Conservation (phyloP, 2,329 filamentous ascomycete species). For the Colletotrichum neosansevieriae region DNA sequence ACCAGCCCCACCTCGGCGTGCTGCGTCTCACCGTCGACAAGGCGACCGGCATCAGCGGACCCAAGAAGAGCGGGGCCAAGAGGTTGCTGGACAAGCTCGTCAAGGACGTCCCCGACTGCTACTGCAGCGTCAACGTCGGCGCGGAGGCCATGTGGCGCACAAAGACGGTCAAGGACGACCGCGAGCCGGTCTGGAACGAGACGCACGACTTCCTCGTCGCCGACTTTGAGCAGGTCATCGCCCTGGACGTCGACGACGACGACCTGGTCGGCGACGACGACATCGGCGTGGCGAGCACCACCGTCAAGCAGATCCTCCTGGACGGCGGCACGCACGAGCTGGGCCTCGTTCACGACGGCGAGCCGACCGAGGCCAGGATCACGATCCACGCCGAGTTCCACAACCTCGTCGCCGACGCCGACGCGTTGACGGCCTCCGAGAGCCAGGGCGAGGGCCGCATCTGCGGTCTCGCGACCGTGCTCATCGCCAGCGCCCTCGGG, state of each 20-base stretch:
- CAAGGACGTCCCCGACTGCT: constrained; percentile 61
- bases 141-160: constrained; percentile 59
- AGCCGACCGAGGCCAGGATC: constrained; percentile 51
- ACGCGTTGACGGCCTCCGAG: constrained; percentile 47
- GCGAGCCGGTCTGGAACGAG: constrained; percentile 60
- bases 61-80: constrained; percentile 49
- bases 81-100: constrained; percentile 56
- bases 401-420: constrained; percentile 53
- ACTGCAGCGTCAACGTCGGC: constrained; percentile 56
- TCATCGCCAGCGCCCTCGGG: constrained; percentile 56
- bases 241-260: constrained; percentile 57
- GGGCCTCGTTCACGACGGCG: constrained; percentile 51
- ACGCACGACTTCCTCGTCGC: constrained; percentile 60
- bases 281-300: constrained; percentile 56
- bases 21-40: constrained; percentile 58
- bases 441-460: constrained; percentile 47
- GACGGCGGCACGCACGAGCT: constrained; percentile 56
- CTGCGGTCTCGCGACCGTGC: constrained; percentile 56
- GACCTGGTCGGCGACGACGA: constrained; percentile 57
- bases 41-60: constrained; percentile 52
- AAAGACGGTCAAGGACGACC: constrained; percentile 52
- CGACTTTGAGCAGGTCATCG: constrained; percentile 58
- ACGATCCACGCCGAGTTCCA: constrained; percentile 54
- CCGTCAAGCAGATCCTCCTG: constrained; percentile 56
- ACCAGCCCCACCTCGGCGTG: constrained; percentile 56